These are phyloP conservation scores for Hygrocybe punicea DNA, from an alignment of 768 basidiomycete species.

Conservation along the genomic window DNA sequence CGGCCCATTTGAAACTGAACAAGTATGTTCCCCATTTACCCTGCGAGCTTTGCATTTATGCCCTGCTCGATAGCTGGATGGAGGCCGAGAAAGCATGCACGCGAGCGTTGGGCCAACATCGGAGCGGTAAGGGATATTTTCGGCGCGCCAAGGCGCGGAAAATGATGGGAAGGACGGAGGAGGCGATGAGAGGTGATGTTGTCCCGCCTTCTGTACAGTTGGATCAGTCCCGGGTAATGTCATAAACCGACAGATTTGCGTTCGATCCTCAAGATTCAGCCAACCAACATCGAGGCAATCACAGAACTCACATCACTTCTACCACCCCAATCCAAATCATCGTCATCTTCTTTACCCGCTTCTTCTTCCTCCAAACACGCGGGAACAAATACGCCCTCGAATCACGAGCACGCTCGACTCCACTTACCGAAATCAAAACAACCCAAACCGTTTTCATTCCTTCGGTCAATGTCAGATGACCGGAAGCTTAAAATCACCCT, in stretches of 20 bases:
- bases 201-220: background rate
- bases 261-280: conserved; percentile 58
- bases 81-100: conserved; percentile 71
- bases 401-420: conserved; percentile 27
- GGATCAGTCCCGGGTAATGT: background rate
- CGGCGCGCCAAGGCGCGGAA: conserved; percentile 64
- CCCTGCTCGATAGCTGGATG: conserved; percentile 50
- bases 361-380: conserved; percentile 12
- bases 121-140: conserved; percentile 66
- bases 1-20: conserved; percentile 65
- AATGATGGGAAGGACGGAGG: conserved; percentile 54
- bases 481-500: conserved; percentile 51
- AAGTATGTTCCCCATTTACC: conserved; percentile 45
- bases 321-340: conserved; percentile 20
- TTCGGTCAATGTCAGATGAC: conserved; percentile 48
- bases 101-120: conserved; percentile 59
- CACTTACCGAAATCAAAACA: conserved; percentile 42
- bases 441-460: conserved; percentile 51
- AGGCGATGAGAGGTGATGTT: conserved; percentile 55
- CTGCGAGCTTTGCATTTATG: conserved; percentile 6
- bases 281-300: conserved; percentile 59
- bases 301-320: conserved; percentile 50
- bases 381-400: conserved; percentile 14
- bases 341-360: conserved; percentile 25
- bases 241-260: conserved; percentile 48